These are phyloP conservation scores for Warburgia ugandensis DNA, from an alignment of 164 flowering plant species.

Conservation along the genomic window DNA sequence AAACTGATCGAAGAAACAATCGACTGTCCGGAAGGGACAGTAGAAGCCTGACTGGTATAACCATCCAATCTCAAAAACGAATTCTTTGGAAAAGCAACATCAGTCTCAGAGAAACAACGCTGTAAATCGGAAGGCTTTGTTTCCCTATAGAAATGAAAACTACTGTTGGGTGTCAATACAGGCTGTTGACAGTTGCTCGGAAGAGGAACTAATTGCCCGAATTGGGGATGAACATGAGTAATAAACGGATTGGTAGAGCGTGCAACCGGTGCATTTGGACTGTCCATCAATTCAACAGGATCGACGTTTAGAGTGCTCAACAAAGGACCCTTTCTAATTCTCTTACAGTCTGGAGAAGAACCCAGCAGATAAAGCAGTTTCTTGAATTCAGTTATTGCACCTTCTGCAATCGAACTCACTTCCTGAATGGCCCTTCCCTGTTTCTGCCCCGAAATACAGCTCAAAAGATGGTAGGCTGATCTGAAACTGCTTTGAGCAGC, in stretches of 20 bases:
- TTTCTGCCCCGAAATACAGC: constrained; percentile 19
- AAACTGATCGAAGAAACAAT: constrained; percentile 9
- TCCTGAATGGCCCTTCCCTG: constrained; percentile 18
- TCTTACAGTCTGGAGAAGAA: constrained; percentile 12
- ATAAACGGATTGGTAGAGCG: neutral
- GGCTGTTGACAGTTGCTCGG: neutral
- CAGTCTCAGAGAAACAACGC: neutral
- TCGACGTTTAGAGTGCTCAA: constrained; percentile 12
- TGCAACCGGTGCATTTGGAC: neutral
- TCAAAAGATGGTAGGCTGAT: constrained; percentile 18
- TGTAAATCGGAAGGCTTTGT: neutral
- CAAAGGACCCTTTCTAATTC: constrained; percentile 31
- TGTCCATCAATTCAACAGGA: constrained; percentile 24
- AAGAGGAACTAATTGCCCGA: constrained; percentile 1
- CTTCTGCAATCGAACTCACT: constrained; percentile 20
- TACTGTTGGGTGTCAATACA: neutral
- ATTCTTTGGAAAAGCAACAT: constrained; percentile 2
- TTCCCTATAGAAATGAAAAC: constrained; percentile 5
- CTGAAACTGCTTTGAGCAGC: constrained; percentile 28
- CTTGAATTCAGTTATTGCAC: constrained; percentile 24
- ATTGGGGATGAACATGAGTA: neutral
- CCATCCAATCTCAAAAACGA: constrained; percentile 1
- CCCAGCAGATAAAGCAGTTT: constrained; percentile 23
- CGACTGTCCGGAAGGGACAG: constrained; percentile 3
- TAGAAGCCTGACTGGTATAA: constrained; percentile 1